Conservation (phyloP, 495 filamentous ascomycete genomes). For the Aspergillus biplanus region DNA sequence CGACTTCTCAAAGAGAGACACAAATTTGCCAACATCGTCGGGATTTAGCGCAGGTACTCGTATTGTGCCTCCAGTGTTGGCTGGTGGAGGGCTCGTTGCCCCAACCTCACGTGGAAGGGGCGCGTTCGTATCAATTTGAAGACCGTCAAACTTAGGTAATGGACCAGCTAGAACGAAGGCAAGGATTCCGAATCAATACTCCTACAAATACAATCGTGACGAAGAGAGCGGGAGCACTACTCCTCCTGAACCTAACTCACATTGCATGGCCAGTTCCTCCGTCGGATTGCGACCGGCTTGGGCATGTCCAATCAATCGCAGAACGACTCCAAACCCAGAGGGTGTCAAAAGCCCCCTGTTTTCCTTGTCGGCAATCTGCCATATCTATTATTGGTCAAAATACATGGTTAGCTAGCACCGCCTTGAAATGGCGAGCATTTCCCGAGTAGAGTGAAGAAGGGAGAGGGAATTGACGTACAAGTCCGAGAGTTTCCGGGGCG, state of each 20-base stretch:
- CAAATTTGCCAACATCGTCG: constrained; percentile 87
- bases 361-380: constrained; percentile 97
- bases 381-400: constrained; percentile 66
- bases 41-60: constrained; percentile 88
- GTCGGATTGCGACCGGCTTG: constrained; percentile 82
- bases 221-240: neutral
- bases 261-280: constrained; percentile 72
- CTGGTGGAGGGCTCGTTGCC: constrained; percentile 61
- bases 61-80: constrained; percentile 67
- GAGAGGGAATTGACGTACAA: constrained; percentile 61
- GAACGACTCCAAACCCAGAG: constrained; percentile 85
- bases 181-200: constrained; percentile 23
- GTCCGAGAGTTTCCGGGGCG: constrained; percentile 80
- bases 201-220: neutral
- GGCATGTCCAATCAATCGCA: constrained; percentile 93
- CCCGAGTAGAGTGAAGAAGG: neutral
- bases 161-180: constrained; percentile 67
- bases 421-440: neutral
- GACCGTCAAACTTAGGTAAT: constrained; percentile 88
- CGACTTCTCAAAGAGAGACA: constrained; percentile 83
- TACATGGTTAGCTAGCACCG: constrained; percentile 15
- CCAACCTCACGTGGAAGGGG: constrained; percentile 46
- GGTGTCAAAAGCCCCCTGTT: constrained; percentile 93
- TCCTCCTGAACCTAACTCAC: constrained; percentile 43
- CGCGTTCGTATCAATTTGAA: constrained; percentile 47